Conservation (phyloP, 2,329 filamentous ascomycete genomes). For the Nannizziopsis arthrosporioides region DNA sequence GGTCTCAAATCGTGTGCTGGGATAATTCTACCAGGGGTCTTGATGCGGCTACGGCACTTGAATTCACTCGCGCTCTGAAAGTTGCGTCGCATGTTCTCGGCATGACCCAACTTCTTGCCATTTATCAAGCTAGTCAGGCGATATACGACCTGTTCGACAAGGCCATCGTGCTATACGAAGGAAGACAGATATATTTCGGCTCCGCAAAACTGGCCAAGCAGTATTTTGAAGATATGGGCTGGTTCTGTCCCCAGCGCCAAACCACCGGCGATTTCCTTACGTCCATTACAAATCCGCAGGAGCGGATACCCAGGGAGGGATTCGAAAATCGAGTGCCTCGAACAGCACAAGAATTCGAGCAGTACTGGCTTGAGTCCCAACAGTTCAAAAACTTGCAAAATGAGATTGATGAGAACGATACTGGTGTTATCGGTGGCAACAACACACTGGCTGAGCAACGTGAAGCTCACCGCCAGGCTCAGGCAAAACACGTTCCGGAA, state of each 20-base stretch:
- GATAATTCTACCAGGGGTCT: constrained; percentile 43
- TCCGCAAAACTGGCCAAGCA: constrained; percentile 46
- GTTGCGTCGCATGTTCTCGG: constrained; percentile 40
- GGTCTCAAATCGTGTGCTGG: constrained; percentile 30
- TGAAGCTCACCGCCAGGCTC: constrained; percentile 23
- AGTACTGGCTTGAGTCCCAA: constrained; percentile 35
- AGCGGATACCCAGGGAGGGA: constrained; percentile 46
- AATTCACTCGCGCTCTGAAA: constrained; percentile 45
- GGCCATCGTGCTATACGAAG: constrained; percentile 61
- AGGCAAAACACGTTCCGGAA: constrained; percentile 29
- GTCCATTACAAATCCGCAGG: constrained; percentile 52
- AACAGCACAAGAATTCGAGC: constrained; percentile 56
- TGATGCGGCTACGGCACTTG: constrained; percentile 47
- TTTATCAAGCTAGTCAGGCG: constrained; percentile 44
- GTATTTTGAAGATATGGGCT: constrained; percentile 60
- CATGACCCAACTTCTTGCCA: constrained; percentile 44
- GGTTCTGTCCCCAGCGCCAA: constrained; percentile 53
- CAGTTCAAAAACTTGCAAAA: constrained; percentile 23
- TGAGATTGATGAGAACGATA: constrained; percentile 27
- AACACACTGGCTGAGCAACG: constrained; percentile 24
- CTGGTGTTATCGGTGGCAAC: constrained; percentile 25
- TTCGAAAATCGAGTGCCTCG: constrained; percentile 52
- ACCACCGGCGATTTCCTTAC: constrained; percentile 61
- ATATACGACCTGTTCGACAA: constrained; percentile 60
- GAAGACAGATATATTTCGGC: constrained; percentile 66